These are phyloP conservation scores for Artemisia argyi DNA, from an alignment of 129 eudicot species.

Conservation along the genomic window DNA sequence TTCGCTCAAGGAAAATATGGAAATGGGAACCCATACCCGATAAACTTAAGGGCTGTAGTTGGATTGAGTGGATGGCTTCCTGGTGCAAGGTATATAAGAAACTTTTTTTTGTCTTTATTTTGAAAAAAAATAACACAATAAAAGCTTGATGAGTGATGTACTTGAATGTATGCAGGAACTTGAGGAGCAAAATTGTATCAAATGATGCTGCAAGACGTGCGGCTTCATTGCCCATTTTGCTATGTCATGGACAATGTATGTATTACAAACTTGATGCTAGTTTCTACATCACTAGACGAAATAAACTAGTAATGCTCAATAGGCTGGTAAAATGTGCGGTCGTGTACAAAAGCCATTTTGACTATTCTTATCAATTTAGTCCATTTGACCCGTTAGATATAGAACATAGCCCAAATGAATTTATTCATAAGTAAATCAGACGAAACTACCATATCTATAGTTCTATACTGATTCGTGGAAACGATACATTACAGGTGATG, in stretches of 20 bases:
- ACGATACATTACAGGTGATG: constrained; percentile 61
- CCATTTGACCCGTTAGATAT: not conserved
- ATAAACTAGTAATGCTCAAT: constrained; percentile 1
- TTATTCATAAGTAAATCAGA: not conserved
- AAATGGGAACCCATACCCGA: constrained; percentile 77
- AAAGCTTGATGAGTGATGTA: not conserved
- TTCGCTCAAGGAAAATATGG: constrained; percentile 85
- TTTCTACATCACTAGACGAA: constrained; percentile 4
- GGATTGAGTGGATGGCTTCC: constrained; percentile 99
- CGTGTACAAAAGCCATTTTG: no score
- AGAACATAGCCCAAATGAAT: not conserved
- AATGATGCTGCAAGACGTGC: constrained; percentile 93
- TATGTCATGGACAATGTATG: constrained; percentile 90
- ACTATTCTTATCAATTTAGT: not conserved
- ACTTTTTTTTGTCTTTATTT: not conserved
- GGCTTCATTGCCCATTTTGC: constrained; percentile 83
- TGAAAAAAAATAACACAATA: not conserved
- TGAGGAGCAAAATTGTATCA: constrained; percentile 76
- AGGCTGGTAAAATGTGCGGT: no score
- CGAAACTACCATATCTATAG: not conserved
- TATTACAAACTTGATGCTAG: constrained; percentile 4
- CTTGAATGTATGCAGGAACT: constrained; percentile 43
- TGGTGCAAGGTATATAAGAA: constrained; percentile 57
- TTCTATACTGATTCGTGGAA: not conserved
- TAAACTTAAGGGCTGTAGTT: constrained; percentile 74